phyloP scores from a whole-genome alignment of 306 rosid genomes.

The Hylodesmum podocarpum region DNA sequence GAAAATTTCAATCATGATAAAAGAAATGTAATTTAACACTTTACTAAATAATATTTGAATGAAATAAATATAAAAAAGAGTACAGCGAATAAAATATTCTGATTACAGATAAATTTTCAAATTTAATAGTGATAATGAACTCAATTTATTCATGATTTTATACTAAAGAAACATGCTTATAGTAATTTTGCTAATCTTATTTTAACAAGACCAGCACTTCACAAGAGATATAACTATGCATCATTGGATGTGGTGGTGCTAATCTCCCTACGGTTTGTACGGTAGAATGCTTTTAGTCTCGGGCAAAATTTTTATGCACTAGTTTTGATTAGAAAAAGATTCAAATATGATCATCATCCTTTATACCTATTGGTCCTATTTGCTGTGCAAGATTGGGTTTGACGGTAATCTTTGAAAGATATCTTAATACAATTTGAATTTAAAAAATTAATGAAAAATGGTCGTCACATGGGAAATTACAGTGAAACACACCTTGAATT shows the following conservation, averaged over 20 bases:
- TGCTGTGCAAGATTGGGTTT: conserved; percentile 20
- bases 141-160: not conserved
- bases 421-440: not conserved
- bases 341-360: not conserved
- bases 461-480: conserved; percentile 30
- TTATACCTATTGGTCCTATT: conserved; percentile 18
- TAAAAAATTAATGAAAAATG: not conserved
- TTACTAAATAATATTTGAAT: no score
- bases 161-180: not conserved
- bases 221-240: not conserved
- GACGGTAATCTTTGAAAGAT: conserved; percentile 11
- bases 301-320: not conserved
- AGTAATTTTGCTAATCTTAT: not conserved
- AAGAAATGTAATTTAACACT: no score
- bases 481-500: conserved; percentile 25
- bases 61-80: no score
- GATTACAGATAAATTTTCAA: not conserved
- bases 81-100: no score
- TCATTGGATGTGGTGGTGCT: not conserved
- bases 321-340: not conserved
- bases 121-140: not conserved
- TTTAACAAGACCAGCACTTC: not conserved
- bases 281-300: not conserved
- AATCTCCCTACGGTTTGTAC: no score
- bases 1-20: no score